Evolutionary conservation across 495 filamentous ascomycete species (phyloP).

Genomic region (Penicillium dipodomyicola): DNA sequence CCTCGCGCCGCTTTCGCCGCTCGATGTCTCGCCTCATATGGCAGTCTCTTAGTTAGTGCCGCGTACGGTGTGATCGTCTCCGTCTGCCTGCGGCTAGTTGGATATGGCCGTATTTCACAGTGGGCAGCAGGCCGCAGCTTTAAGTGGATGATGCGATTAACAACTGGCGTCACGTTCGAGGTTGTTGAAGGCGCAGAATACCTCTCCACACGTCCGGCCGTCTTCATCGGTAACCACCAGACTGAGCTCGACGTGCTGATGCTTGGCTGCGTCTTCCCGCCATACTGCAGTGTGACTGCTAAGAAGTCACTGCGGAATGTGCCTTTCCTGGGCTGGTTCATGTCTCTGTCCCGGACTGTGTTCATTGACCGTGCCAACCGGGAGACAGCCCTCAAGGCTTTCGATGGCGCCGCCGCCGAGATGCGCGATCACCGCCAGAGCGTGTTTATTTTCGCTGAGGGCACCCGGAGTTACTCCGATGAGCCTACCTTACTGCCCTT

Average conservation of each 20-base stretch:
- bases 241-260: slow-evolving; percentile 92
- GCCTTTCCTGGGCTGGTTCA: slow-evolving; percentile 97
- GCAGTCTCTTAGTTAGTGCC: slow-evolving; percentile 61
- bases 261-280: slow-evolving; percentile 82
- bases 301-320: slow-evolving; percentile 77
- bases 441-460: slow-evolving; percentile 93
- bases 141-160: slow-evolving; percentile 72
- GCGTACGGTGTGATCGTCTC: slow-evolving; percentile 76
- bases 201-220: slow-evolving; percentile 72
- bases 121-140: slow-evolving; percentile 81
- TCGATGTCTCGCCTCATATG: slow-evolving; percentile 68
- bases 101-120: slow-evolving; percentile 73
- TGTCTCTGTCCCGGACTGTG: slow-evolving; percentile 82
- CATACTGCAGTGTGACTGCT: slow-evolving; percentile 88
- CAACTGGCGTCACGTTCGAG: slow-evolving; percentile 77
- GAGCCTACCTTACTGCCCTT: slow-evolving; percentile 81
- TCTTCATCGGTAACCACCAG: slow-evolving; percentile 94
- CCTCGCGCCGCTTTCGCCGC: slow-evolving; percentile 65
- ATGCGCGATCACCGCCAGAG: slow-evolving; percentile 75
- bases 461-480: slow-evolving; percentile 83
- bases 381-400: slow-evolving; percentile 76
- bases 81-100: slow-evolving; percentile 65
- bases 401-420: slow-evolving; percentile 75
- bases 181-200: slow-evolving; percentile 65
- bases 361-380: slow-evolving; percentile 91